Percentiles rank a stretch among this genome's conserved stretches.
Conservation (phyloP, 192 early-diverging fungal genomes). For the Dimargaris cristalligena region DNA sequence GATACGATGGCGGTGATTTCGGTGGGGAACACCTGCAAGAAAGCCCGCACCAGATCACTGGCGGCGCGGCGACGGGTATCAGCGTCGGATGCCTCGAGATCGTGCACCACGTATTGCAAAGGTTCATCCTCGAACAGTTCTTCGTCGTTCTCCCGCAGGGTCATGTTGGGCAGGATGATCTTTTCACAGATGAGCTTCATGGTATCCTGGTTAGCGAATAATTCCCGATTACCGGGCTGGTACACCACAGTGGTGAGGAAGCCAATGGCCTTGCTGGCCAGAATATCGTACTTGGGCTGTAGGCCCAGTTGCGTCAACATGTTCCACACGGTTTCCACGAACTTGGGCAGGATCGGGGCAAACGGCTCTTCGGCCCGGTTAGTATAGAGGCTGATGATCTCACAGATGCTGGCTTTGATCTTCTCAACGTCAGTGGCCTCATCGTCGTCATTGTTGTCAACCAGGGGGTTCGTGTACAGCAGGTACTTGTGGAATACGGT, state of each 20-base stretch:
- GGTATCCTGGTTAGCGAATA: slow-evolving; percentile 58
- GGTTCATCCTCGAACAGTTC: slow-evolving; percentile 96
- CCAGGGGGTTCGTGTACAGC: slow-evolving; percentile 52
- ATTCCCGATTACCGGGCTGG: slow-evolving; percentile 42
- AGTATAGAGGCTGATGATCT: slow-evolving; percentile 78
- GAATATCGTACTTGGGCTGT: slow-evolving; percentile 62
- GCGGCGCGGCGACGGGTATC: slow-evolving; percentile 89
- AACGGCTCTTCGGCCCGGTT: slow-evolving; percentile 87
- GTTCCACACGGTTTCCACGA: slow-evolving; percentile 76
- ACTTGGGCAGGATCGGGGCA: slow-evolving; percentile 44
- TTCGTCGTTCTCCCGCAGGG: slow-evolving; percentile 68
- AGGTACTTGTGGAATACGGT: slow-evolving; percentile 77
- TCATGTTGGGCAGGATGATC: slow-evolving; percentile 85
- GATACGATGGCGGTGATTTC: slow-evolving; percentile 76
- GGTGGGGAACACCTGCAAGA: slow-evolving; percentile 71
- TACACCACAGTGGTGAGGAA: slow-evolving; percentile 81
- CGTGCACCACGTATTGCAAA: slow-evolving; percentile 82
- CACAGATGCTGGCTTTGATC: slow-evolving; percentile 85
- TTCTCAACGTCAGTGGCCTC: slow-evolving; percentile 60
- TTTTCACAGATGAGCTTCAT: slow-evolving; percentile 74
- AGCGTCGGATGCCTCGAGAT: slow-evolving; percentile 79
- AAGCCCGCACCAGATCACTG: slow-evolving; percentile 76
- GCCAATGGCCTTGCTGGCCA: slow-evolving; percentile 78
- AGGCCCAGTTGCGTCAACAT: slow-evolving; percentile 59
- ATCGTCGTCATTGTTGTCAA: slow-evolving; percentile 60